A percentile compares a stretch with the other conserved stretches of the same genome.
These are phyloP conservation scores for Metroxylon sagu DNA, from an alignment of 176 grass and related monocot genomes.

Conservation along the genomic window DNA sequence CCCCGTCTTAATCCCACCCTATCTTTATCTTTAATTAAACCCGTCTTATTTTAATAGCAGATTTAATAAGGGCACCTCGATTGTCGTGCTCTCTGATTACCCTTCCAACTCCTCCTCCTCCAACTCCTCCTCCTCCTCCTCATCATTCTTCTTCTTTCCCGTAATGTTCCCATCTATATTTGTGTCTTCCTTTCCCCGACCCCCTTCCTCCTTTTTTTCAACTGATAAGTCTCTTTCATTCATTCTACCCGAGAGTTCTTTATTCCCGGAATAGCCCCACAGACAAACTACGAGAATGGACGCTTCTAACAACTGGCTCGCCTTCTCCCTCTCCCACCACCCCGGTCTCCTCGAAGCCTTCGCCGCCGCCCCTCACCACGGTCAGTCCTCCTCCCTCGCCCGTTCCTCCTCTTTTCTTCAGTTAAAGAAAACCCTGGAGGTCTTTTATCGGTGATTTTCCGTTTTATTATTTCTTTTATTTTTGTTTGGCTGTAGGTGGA, in stretches of 20 bases:
- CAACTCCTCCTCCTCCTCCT: conserved; percentile 23
- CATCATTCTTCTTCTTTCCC: conserved; percentile 7
- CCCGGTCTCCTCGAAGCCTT: conserved; percentile 75
- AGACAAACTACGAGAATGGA: conserved; percentile 33
- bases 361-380: conserved; percentile 28
- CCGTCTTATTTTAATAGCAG: conserved; percentile 11
- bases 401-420: background rate
- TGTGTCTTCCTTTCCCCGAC: conserved; percentile 30
- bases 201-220: conserved; percentile 8
- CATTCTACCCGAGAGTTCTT: background rate
- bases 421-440: no score
- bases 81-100: conserved; percentile 23
- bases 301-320: conserved; percentile 74
- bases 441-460: background rate
- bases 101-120: background rate
- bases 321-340: conserved; percentile 80
- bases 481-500: conserved; percentile 5
- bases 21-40: conserved; percentile 15
- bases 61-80: conserved; percentile 28
- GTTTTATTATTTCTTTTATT: background rate
- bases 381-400: background rate
- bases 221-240: background rate
- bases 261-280: conserved; percentile 16
- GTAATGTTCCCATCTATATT: conserved; percentile 20
- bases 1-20: conserved; percentile 7